Evolutionary conservation across 2,329 filamentous ascomycete species (phyloP), one percentile per base, ranked within the genome.

Genomic region (Fusarium staphyleae): DNA sequence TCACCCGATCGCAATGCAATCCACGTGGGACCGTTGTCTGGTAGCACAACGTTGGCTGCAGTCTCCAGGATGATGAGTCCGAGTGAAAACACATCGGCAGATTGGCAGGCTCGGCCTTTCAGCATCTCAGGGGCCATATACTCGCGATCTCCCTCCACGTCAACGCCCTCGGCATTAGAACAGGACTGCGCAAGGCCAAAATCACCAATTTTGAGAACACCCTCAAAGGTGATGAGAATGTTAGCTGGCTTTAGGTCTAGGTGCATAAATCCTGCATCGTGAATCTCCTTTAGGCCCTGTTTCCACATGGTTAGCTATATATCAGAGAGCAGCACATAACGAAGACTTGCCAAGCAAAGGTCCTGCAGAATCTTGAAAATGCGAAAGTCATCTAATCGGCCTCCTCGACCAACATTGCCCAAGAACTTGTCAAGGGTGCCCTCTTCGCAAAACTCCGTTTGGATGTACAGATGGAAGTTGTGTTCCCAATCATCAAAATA

Each of bases 331-430:
- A 5, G 9, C 10, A 7, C 34, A 28, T 30, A 8, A 18, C 3
- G n/a, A n/a, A 10, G 29, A 30, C 88, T 76, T 84, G 95, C 91
- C 79, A 89, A 78, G 67, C 87, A 84, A 53, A 96, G 75, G 72
- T 99, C 95, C 34, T 96, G 83, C 66, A 98, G 78, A 52, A 98
- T 93, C 78, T 99, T 99, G 91, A 95, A 99, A 73, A 98, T 97
- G 57, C 95, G 86, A 76, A 99, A 99, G 72, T 98, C 95, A 74
- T 99, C 95, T 62, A 99, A 77, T 65, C 93, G 85, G 39, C 91
- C 93, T 70, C 90, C 91, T 56, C 88, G 82, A 18, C 95, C 95
- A 55, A 91, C 86, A 52, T 89, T 85, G n/a, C 85, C 83, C 24
- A 99, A 81, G 70, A 98, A 99, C 13, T 86, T 82, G 70, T 96